A percentile compares a stretch with the other conserved stretches of the same genome.
phyloP scores from a whole-genome alignment of 75 land plant species.

The Cryptomeria japonica region DNA sequence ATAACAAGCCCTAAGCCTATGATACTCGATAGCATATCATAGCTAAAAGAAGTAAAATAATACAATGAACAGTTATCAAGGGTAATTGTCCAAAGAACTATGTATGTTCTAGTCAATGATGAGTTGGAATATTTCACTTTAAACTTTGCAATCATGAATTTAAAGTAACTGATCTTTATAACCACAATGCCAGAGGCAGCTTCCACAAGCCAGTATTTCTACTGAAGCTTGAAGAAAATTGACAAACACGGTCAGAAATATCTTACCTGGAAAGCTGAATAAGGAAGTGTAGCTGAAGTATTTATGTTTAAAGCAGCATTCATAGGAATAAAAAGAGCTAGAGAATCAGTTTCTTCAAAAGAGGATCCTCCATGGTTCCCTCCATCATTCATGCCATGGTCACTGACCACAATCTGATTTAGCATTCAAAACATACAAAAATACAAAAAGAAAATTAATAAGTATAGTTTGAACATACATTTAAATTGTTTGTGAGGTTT shows the following conservation, averaged over 20 bases:
- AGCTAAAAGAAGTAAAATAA: neutral
- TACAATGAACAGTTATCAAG: neutral
- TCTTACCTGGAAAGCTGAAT: slow-evolving; percentile 53
- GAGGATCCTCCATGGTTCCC: slow-evolving; percentile 99
- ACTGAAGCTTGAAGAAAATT: slow-evolving; percentile 1
- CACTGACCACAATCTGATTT: slow-evolving; percentile 77
- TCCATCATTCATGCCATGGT: slow-evolving; percentile 93
- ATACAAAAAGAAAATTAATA: neutral
- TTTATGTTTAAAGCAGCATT: neutral
- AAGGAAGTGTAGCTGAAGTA: slow-evolving; percentile 10
- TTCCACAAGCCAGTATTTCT: neutral
- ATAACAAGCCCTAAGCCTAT: neutral
- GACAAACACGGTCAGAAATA: neutral
- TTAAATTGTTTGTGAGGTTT: neutral
- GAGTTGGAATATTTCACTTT: slow-evolving; percentile 1
- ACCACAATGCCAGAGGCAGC: neutral
- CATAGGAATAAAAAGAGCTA: slow-evolving; percentile 68
- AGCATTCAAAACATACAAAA: slow-evolving; percentile 1
- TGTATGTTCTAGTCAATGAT: neutral
- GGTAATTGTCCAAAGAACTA: neutral
- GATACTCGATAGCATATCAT: neutral
- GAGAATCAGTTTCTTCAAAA: slow-evolving; percentile 85
- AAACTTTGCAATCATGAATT: neutral
- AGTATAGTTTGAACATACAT: neutral
- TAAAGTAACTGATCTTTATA: neutral